phyloP scores from a whole-genome alignment of 1,284 basidiomycete species.

The Baeospora myosura region DNA sequence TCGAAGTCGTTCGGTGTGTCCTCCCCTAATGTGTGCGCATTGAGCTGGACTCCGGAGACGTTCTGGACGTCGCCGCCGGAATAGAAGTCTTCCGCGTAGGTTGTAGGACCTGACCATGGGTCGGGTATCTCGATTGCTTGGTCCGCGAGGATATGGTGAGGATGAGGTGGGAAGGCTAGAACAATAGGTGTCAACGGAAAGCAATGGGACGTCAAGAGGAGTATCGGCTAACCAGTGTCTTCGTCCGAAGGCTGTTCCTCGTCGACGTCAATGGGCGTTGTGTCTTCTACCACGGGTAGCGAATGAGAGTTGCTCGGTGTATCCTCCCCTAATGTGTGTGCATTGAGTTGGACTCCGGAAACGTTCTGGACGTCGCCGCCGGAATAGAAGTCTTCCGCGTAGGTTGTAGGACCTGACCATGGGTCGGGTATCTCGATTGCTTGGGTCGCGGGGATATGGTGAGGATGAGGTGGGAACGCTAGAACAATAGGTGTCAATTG shows the following conservation, averaged over 20 bases:
- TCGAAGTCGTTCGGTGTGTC: constrained; percentile 16
- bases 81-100: constrained; percentile 47
- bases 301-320: constrained; percentile 16
- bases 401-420: constrained; percentile 42
- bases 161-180: constrained; percentile 18
- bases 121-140: constrained; percentile 32
- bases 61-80: constrained; percentile 27
- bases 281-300: constrained; percentile 13
- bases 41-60: constrained; percentile 11
- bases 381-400: constrained; percentile 46
- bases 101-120: constrained; percentile 42
- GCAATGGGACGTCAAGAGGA: not conserved
- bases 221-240: constrained; percentile 13
- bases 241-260: constrained; percentile 16
- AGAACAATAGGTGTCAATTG: not conserved
- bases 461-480: constrained; percentile 18
- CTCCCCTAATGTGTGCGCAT: constrained; percentile 18
- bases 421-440: constrained; percentile 36
- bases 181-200: not conserved
- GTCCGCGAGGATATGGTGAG: constrained; percentile 2
- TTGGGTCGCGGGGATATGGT: constrained; percentile 5
- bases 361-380: constrained; percentile 25
- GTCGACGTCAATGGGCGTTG: constrained; percentile 10
- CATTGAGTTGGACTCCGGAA: constrained; percentile 12
- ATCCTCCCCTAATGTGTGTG: constrained; percentile 19